Percentiles rank a stretch among this genome's conserved stretches.
Evolutionary conservation across 2,329 filamentous ascomycete genomes (phyloP).

Genomic region (Aspergillus novoparasiticus): DNA sequence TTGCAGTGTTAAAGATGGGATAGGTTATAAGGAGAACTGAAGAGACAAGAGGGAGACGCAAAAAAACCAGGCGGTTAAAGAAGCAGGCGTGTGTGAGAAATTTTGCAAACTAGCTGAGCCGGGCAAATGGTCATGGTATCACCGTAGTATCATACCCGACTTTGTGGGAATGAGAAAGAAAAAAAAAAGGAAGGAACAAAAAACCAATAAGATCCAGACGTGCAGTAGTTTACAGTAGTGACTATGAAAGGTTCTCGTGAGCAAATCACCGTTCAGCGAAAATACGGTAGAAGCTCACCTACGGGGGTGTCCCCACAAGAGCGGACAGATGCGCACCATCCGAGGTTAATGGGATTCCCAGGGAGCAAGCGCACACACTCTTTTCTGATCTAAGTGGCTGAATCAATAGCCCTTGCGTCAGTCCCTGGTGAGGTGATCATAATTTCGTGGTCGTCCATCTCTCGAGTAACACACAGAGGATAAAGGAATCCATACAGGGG

Average conservation of each 20-base stretch:
- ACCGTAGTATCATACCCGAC: slow-evolving; percentile 4
- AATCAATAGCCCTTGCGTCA: not conserved
- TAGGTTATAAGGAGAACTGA: not conserved
- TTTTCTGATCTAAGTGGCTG: not conserved
- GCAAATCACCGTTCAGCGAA: slow-evolving; percentile 14
- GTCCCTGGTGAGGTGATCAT: not conserved
- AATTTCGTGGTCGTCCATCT: not conserved
- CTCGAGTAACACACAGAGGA: not conserved
- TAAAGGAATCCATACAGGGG: not conserved
- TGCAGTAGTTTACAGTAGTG: not conserved
- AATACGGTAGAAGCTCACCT: not conserved
- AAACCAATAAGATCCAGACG: not conserved
- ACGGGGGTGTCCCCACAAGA: not conserved
- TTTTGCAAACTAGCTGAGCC: slow-evolving; percentile 8
- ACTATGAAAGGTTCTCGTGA: not conserved
- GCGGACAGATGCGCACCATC: not conserved
- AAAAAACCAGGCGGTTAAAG: not conserved
- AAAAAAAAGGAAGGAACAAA: slow-evolving; percentile 10
- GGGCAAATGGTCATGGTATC: slow-evolving; percentile 4
- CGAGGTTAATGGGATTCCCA: not conserved
- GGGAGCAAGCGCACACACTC: not conserved
- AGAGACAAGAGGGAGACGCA: slow-evolving; percentile 1
- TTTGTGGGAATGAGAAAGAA: not conserved
- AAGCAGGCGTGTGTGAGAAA: slow-evolving; percentile 5
- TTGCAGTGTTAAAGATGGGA: not conserved